These are phyloP conservation scores for Russula olivacea DNA, from an alignment of 768 basidiomycete species.

Conservation along the genomic window DNA sequence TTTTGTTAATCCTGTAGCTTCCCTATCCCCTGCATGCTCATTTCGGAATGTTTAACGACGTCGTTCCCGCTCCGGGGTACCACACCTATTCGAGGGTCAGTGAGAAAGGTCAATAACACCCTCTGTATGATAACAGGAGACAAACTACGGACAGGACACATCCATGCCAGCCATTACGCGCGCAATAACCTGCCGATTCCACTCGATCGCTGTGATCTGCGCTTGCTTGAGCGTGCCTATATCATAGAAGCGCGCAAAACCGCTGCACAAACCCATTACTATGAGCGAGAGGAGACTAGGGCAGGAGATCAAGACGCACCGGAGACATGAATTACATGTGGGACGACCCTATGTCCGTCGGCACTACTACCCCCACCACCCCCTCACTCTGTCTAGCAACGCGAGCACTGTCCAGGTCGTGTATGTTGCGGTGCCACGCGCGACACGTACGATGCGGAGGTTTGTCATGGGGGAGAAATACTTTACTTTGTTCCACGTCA, in stretches of 20 bases:
- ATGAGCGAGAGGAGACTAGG: background rate
- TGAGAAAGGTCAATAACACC: background rate
- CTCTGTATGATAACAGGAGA: background rate
- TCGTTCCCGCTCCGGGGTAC: background rate
- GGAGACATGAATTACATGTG: conserved; percentile 74
- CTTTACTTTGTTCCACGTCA: conserved; percentile 52
- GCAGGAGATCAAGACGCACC: conserved; percentile 43
- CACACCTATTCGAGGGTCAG: background rate
- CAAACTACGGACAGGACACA: background rate
- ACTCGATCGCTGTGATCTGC: conserved; percentile 67
- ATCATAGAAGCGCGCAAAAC: background rate
- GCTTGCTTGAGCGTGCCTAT: conserved; percentile 84
- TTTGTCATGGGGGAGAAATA: conserved; percentile 79
- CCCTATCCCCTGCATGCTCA: conserved; percentile 4
- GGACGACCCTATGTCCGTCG: conserved; percentile 43
- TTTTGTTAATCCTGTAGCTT: background rate
- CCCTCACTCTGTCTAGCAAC: conserved; percentile 51
- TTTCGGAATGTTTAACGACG: background rate
- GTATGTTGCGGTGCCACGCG: conserved; percentile 64
- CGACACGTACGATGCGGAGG: conserved; percentile 80
- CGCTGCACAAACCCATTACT: background rate
- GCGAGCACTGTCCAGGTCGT: conserved; percentile 79
- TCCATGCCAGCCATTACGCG: conserved; percentile 41
- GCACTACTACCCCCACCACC: conserved; percentile 37
- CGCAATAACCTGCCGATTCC: conserved; percentile 62